Evolutionary conservation across 108 stramenopile species (phyloP).

Genomic region (Aurantiochytrium sp.): DNA sequence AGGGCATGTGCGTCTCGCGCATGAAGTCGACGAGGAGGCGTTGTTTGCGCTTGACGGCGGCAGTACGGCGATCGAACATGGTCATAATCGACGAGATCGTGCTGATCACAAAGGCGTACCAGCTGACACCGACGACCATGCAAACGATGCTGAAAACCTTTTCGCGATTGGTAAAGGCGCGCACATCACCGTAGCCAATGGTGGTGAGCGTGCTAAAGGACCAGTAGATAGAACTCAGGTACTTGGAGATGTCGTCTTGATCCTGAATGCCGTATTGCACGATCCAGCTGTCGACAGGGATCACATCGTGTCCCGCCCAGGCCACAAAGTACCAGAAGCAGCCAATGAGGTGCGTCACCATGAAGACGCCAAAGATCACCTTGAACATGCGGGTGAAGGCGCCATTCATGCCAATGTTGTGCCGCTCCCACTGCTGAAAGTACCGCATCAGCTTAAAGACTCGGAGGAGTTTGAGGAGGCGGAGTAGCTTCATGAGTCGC

Average conservation of each 20-base stretch:
- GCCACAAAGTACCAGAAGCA: constrained; percentile 55
- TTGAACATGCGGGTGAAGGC: constrained; percentile 47
- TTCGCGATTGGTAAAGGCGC: constrained; percentile 45
- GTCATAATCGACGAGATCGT: constrained; percentile 47
- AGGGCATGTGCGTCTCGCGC: constrained; percentile 22
- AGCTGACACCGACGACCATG: constrained; percentile 51
- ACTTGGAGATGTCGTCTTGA: constrained; percentile 25
- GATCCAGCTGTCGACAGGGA: constrained; percentile 31
- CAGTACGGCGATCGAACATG: constrained; percentile 24
- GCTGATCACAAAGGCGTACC: constrained; percentile 52
- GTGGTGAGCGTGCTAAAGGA: constrained; percentile 54
- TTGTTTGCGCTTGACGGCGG: constrained; percentile 1
- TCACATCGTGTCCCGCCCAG: constrained; percentile 35
- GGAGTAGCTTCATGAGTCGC: constrained; percentile 5
- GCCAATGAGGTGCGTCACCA: constrained; percentile 54
- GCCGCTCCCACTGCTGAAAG: background rate
- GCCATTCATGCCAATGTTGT: constrained; percentile 33
- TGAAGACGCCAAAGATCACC: constrained; percentile 41
- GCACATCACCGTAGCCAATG: constrained; percentile 56
- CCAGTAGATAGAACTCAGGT: constrained; percentile 50
- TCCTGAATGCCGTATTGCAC: constrained; percentile 34
- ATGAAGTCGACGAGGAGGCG: background rate
- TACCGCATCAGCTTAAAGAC: background rate
- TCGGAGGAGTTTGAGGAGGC: background rate
- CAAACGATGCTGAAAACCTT: constrained; percentile 47